These are phyloP conservation scores for Fragaria vesca DNA, from an alignment of 306 rosid genomes.

Conservation along the genomic window DNA sequence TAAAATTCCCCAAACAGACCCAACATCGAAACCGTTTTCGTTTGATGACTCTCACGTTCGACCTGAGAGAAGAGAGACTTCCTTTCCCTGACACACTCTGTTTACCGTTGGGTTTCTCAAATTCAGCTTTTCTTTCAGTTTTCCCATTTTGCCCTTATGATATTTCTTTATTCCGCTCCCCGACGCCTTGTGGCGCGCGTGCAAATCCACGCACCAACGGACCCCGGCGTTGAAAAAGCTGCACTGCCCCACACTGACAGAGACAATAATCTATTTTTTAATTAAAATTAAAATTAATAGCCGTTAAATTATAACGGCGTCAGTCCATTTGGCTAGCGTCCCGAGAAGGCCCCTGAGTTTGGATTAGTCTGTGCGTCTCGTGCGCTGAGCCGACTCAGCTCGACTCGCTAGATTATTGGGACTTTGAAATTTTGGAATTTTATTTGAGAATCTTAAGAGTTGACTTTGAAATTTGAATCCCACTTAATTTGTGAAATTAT, in stretches of 20 bases:
- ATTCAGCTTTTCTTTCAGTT: neutral
- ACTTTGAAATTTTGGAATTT: neutral
- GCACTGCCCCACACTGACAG: slow-evolving; percentile 19
- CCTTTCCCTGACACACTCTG: slow-evolving; percentile 26
- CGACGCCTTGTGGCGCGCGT: neutral
- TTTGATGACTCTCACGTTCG: slow-evolving; percentile 27
- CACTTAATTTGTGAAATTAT: neutral
- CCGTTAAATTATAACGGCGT: neutral
- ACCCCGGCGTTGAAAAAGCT: neutral
- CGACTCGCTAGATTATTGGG: neutral
- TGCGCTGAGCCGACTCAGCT: slow-evolving; percentile 9
- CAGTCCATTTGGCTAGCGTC: slow-evolving; percentile 36
- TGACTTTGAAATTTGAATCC: neutral
- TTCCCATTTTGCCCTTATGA: neutral
- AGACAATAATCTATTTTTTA: neutral
- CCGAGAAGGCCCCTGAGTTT: neutral
- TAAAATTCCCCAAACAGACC: neutral
- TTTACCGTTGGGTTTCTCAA: slow-evolving; percentile 3
- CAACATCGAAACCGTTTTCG: slow-evolving; percentile 22
- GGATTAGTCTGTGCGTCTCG: neutral
- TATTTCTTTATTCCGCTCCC: neutral
- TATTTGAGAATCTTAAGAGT: neutral
- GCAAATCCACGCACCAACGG: neutral
- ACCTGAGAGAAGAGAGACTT: slow-evolving; percentile 2
- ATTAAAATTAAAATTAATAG: neutral